Percentiles rank a stretch among this genome's conserved stretches.
Conservation (phyloP, 2,329 filamentous ascomycete genomes). For the Coniochaeta hoffmannii region DNA sequence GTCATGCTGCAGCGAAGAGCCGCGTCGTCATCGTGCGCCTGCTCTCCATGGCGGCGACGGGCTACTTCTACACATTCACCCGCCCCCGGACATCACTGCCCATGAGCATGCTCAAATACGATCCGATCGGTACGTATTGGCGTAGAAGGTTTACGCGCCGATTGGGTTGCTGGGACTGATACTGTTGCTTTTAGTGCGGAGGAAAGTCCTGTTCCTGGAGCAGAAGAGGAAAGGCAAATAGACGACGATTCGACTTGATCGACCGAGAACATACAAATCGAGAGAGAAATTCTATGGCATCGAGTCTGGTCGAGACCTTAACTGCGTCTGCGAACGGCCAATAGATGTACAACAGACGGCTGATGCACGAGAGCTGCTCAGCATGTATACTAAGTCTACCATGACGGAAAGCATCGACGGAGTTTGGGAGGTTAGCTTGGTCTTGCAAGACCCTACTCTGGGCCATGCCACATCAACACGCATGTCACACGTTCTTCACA, state of each 20-base stretch:
- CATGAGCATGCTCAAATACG: constrained; percentile 97
- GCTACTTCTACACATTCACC: constrained; percentile 89
- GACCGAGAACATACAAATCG: background rate
- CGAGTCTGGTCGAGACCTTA: background rate
- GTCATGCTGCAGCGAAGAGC: constrained; percentile 62
- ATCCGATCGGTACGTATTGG: constrained; percentile 85
- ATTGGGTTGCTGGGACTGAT: no score
- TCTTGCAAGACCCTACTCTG: background rate
- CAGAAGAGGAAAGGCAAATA: constrained; percentile 67
- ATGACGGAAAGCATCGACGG: constrained; percentile 1
- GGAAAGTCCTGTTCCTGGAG: constrained; percentile 93
- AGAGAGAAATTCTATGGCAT: background rate
- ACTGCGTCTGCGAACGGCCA: background rate
- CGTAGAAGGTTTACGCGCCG: no score
- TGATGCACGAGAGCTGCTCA: background rate
- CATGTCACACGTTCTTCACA: background rate
- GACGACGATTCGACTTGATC: constrained; percentile 23
- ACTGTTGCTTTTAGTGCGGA: constrained; percentile 61
- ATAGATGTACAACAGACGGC: background rate
- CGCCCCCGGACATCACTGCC: constrained; percentile 75
- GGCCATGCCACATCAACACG: background rate
- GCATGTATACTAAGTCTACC: constrained; percentile 2
- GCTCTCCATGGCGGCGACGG: constrained; percentile 97
- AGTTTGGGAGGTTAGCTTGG: background rate
- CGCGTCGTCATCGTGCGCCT: constrained; percentile 90